Conservation (phyloP, 805 yeast genomes). For the Candida hungchunana region DNA sequence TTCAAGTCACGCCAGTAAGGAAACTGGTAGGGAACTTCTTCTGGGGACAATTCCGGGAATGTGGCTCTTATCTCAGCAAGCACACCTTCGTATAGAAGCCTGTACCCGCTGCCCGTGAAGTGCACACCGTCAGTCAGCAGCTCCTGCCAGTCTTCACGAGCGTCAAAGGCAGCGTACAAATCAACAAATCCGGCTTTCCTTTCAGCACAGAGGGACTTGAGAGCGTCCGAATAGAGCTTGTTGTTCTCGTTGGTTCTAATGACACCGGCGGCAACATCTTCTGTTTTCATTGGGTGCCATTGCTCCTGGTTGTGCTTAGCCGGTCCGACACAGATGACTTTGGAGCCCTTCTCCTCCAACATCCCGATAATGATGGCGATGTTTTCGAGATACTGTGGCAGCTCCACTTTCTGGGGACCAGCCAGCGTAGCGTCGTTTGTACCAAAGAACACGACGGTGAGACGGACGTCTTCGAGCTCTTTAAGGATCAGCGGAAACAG, state of each 20-base stretch:
- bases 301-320: slow-evolving; percentile 45
- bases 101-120: slow-evolving; percentile 51
- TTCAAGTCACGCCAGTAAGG: slow-evolving; percentile 39
- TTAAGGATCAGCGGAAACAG: slow-evolving; percentile 49
- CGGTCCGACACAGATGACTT: slow-evolving; percentile 59
- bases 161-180: slow-evolving; percentile 41
- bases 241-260: slow-evolving; percentile 44
- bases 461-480: slow-evolving; percentile 32
- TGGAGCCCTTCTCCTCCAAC: slow-evolving; percentile 39
- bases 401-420: slow-evolving; percentile 46
- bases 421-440: slow-evolving; percentile 64
- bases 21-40: slow-evolving; percentile 31
- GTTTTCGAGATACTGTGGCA: slow-evolving; percentile 48
- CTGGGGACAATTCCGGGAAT: slow-evolving; percentile 49
- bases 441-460: slow-evolving; percentile 68
- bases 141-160: slow-evolving; percentile 36
- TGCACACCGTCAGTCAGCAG: slow-evolving; percentile 57
- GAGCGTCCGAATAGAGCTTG: slow-evolving; percentile 46
- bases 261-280: slow-evolving; percentile 36
- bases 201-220: slow-evolving; percentile 40
- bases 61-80: slow-evolving; percentile 31
- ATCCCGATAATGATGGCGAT: slow-evolving; percentile 37
- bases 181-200: slow-evolving; percentile 56
- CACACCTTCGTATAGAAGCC: slow-evolving; percentile 42
- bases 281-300: slow-evolving; percentile 34